Percentiles rank a stretch among this genome's conserved stretches.
Conservation (phyloP, 179 eudicot genomes). For the Silene noctiflora region DNA sequence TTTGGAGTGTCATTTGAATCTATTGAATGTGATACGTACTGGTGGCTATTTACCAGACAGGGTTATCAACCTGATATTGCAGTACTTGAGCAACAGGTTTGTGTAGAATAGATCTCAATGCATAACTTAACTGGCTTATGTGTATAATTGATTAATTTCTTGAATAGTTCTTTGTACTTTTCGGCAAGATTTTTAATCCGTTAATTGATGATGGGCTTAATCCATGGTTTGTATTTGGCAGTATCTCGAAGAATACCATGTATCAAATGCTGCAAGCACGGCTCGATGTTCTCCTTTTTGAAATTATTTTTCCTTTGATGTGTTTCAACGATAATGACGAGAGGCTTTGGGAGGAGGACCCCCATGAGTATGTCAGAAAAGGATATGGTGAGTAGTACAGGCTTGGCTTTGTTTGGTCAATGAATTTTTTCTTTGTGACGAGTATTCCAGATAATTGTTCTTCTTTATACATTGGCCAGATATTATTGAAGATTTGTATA, state of each 20-base stretch:
- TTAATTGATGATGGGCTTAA: background rate
- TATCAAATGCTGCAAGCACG: conserved; percentile 80
- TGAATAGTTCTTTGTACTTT: conserved; percentile 1
- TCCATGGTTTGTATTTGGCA: conserved; percentile 33
- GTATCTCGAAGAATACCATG: conserved; percentile 84
- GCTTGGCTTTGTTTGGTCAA: background rate
- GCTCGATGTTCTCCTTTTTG: conserved; percentile 86
- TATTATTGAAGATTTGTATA: conserved; percentile 94
- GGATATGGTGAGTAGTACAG: conserved; percentile 76
- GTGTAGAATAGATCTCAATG: conserved; percentile 21
- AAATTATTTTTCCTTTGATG: conserved; percentile 94
- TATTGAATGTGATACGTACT: conserved; percentile 75
- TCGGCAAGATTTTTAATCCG: background rate
- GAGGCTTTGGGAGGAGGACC: conserved; percentile 98
- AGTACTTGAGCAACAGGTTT: conserved; percentile 90
- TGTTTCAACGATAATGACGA: conserved; percentile 95
- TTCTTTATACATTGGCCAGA: conserved; percentile 41
- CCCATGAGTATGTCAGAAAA: conserved; percentile 98
- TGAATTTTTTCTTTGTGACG: background rate
- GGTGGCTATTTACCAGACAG: conserved; percentile 98
- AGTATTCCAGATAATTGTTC: conserved; percentile 11
- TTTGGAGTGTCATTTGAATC: conserved; percentile 91
- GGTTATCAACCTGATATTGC: conserved; percentile 88
- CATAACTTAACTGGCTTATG: background rate
- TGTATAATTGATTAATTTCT: background rate